Percentiles rank a stretch among this genome's conserved stretches.
Conservation (phyloP, 1,139 yeast species). For the Lodderomyces beijingensis region DNA sequence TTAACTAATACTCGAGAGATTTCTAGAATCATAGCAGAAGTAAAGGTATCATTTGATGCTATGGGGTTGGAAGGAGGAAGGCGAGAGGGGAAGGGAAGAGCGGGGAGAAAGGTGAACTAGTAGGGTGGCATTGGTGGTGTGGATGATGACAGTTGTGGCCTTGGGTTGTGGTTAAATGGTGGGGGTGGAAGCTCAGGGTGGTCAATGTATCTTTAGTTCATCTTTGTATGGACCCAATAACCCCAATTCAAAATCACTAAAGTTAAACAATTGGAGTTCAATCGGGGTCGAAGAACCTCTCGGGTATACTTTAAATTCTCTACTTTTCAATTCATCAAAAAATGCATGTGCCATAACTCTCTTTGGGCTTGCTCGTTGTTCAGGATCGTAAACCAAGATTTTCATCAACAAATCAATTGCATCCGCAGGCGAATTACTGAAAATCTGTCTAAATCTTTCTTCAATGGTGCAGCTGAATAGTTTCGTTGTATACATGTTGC, state of each 20-base stretch:
- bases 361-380: slow-evolving; percentile 59
- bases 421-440: slow-evolving; percentile 63
- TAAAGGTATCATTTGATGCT: no score
- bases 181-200: no score
- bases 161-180: no score
- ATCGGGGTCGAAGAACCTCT: slow-evolving; percentile 44
- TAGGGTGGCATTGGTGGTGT: no score
- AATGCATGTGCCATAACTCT: slow-evolving; percentile 67
- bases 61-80: no score
- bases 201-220: slow-evolving; percentile 21
- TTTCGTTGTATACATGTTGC: slow-evolving; percentile 68
- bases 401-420: slow-evolving; percentile 69
- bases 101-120: no score
- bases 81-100: no score
- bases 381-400: slow-evolving; percentile 72
- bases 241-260: slow-evolving; percentile 50
- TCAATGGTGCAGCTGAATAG: slow-evolving; percentile 57
- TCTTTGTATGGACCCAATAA: slow-evolving; percentile 42
- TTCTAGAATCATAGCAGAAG: no score
- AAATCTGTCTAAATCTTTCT: slow-evolving; percentile 65
- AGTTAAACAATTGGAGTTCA: slow-evolving; percentile 45
- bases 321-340: slow-evolving; percentile 61
- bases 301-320: slow-evolving; percentile 56
- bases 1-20: no score
- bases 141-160: no score